Evolutionary conservation across 129 eudicot genomes (phyloP).

Genomic region (Kitagawia praeruptora): DNA sequence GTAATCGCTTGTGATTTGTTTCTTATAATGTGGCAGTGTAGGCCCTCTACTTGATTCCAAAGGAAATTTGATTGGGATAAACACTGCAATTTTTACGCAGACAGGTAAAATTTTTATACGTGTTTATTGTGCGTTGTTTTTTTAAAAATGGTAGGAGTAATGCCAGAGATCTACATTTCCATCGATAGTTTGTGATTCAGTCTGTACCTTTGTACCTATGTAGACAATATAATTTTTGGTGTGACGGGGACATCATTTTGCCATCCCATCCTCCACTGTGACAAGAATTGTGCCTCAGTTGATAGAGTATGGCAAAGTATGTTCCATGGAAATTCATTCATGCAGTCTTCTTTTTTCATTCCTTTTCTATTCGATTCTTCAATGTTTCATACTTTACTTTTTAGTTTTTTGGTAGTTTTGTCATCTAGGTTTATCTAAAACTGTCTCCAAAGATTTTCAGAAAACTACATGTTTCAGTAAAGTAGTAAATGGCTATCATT

Average conservation of each 20-base stretch:
- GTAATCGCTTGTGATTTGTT: constrained; percentile 3
- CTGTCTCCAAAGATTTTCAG: background rate
- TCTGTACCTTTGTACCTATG: background rate
- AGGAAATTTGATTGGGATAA: constrained; percentile 89
- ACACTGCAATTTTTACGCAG: constrained; percentile 94
- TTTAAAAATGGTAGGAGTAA: background rate
- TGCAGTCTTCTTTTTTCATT: background rate
- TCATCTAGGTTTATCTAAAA: background rate
- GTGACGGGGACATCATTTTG: constrained; percentile 81
- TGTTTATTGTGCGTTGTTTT: background rate
- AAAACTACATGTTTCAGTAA: constrained; percentile 2
- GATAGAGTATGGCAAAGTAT: constrained; percentile 79
- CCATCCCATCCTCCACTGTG: constrained; percentile 90
- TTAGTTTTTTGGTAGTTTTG: background rate
- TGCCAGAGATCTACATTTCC: background rate
- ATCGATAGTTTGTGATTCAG: background rate
- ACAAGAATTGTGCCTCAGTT: constrained; percentile 74
- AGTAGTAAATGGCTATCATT: background rate
- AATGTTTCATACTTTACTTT: background rate
- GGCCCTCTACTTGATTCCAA: constrained; percentile 90
- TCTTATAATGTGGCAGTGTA: constrained; percentile 48
- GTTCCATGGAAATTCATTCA: constrained; percentile 8
- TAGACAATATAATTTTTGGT: constrained; percentile 2
- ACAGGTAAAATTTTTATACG: constrained; percentile 41
- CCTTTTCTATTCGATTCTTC: background rate